Percentiles rank a stretch among this genome's conserved stretches.
phyloP scores from a whole-genome alignment of 139 green algal genomes.

The Picochlorum sp. region DNA sequence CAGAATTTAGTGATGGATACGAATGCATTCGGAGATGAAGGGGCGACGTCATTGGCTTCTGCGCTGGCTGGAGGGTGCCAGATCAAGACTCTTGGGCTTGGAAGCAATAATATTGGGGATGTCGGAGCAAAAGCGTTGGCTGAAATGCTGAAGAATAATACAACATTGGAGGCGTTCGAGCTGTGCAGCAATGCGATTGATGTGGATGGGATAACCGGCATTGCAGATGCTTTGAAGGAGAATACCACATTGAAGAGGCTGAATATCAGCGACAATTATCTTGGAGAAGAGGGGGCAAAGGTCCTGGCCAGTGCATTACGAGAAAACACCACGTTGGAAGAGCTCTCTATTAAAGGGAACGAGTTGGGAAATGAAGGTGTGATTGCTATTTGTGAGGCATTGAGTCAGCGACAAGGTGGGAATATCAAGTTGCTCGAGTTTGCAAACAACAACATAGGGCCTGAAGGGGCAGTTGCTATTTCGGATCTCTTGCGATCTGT shows the following conservation, averaged over 20 bases:
- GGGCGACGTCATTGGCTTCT: constrained; percentile 49
- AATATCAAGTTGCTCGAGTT: constrained; percentile 64
- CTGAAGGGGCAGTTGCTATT: constrained; percentile 55
- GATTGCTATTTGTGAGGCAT: constrained; percentile 60
- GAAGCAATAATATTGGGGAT: constrained; percentile 63
- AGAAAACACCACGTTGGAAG: constrained; percentile 53
- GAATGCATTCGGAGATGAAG: constrained; percentile 66
- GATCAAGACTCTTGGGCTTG: constrained; percentile 46
- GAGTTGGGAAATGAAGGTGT: constrained; percentile 82
- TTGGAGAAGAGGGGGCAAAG: constrained; percentile 50
- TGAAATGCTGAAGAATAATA: constrained; percentile 78
- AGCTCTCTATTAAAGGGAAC: constrained; percentile 89
- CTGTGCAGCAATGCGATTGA: constrained; percentile 79
- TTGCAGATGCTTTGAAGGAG: constrained; percentile 60
- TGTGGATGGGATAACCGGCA: constrained; percentile 57
- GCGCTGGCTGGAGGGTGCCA: constrained; percentile 36
- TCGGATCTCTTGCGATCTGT: constrained; percentile 58
- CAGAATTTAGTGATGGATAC: constrained; percentile 64
- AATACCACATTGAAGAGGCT: constrained; percentile 57
- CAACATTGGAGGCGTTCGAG: constrained; percentile 60
- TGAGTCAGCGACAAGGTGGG: constrained; percentile 31
- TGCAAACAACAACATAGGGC: constrained; percentile 83
- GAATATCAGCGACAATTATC: constrained; percentile 69
- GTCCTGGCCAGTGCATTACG: constrained; percentile 66
- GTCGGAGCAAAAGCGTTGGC: constrained; percentile 70